A percentile compares a stretch with the other conserved stretches of the same genome.
phyloP scores from a whole-genome alignment of 352 stramenopile species.

The Phytopythium montanum region DNA sequence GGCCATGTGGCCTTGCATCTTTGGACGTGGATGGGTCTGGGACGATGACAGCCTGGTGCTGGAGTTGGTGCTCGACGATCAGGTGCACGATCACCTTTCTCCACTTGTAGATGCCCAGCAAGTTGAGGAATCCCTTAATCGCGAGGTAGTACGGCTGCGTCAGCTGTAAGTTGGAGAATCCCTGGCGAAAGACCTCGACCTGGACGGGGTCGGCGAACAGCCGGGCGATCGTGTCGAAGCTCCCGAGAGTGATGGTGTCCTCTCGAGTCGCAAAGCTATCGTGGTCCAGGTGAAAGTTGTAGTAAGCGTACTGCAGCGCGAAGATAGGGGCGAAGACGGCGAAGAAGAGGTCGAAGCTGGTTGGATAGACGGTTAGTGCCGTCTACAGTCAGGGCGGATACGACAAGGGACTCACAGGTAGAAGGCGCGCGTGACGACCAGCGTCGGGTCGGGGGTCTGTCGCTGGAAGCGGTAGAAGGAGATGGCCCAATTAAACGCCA shows the following conservation, averaged over 20 bases:
- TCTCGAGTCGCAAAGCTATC: conserved; percentile 20
- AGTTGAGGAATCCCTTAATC: conserved; percentile 34
- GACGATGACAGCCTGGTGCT: neutral
- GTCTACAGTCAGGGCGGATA: neutral
- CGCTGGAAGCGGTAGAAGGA: conserved; percentile 51
- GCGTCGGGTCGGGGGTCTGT: conserved; percentile 20
- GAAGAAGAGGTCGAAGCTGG: conserved; percentile 50
- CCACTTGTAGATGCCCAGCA: conserved; percentile 49
- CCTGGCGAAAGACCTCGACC: conserved; percentile 29
- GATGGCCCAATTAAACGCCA: conserved; percentile 40
- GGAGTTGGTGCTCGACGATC: conserved; percentile 21
- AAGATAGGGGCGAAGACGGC: conserved; percentile 42
- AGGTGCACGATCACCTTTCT: conserved; percentile 33
- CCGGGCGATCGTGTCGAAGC: conserved; percentile 31
- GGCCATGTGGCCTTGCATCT: conserved; percentile 9
- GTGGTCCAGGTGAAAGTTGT: conserved; percentile 40
- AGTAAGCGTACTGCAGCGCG: conserved; percentile 33
- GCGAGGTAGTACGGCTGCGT: conserved; percentile 26
- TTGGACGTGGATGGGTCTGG: neutral
- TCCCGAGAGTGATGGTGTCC: conserved; percentile 22
- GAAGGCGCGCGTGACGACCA: conserved; percentile 32
- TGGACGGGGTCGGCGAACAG: conserved; percentile 35
- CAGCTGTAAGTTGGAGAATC: conserved; percentile 31
- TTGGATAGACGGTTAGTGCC: neutral
- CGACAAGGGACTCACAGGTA: conserved; percentile 24